A percentile compares a stretch with the other conserved stretches of the same genome.
Conservation (phyloP, 768 basidiomycete genomes). For the Boletus rubescentipes region DNA sequence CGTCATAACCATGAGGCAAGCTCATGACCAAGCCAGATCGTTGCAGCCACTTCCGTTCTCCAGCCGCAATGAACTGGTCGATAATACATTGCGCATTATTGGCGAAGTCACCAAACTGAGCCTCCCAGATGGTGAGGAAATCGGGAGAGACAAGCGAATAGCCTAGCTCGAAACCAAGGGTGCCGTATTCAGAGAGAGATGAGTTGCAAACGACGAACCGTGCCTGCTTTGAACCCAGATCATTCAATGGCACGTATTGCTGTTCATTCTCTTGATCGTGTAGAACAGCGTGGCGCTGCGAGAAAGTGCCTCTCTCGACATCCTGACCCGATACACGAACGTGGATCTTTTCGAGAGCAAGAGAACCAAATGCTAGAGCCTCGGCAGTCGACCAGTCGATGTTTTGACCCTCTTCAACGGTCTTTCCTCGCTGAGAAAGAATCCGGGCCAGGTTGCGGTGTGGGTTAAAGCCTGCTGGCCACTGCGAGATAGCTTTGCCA, state of each 20-base stretch:
- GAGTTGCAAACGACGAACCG: conserved; percentile 96
- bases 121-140: conserved; percentile 94
- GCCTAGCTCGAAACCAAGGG: conserved; percentile 95
- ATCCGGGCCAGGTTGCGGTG: conserved; percentile 96
- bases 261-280: conserved; percentile 94
- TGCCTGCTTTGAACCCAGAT: conserved; percentile 87
- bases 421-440: conserved; percentile 81
- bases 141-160: conserved; percentile 98
- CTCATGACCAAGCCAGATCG: conserved; percentile 86
- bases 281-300: conserved; percentile 94
- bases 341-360: conserved; percentile 90
- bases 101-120: conserved; percentile 97
- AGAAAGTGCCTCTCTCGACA: conserved; percentile 98
- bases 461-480: conserved; percentile 80
- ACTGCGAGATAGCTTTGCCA: conserved; percentile 84
- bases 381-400: conserved; percentile 99
- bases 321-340: conserved; percentile 97
- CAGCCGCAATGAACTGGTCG: conserved; percentile 97
- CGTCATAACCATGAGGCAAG: conserved; percentile 95
- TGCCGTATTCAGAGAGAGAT: conserved; percentile 91
- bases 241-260: conserved; percentile 87
- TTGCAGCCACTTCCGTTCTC: conserved; percentile 97
- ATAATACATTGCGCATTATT: conserved; percentile 98
- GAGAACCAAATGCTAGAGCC: conserved; percentile 92
- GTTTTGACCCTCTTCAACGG: conserved; percentile 84